Conservation (phyloP, 768 basidiomycete species). For the Postia placenta region DNA sequence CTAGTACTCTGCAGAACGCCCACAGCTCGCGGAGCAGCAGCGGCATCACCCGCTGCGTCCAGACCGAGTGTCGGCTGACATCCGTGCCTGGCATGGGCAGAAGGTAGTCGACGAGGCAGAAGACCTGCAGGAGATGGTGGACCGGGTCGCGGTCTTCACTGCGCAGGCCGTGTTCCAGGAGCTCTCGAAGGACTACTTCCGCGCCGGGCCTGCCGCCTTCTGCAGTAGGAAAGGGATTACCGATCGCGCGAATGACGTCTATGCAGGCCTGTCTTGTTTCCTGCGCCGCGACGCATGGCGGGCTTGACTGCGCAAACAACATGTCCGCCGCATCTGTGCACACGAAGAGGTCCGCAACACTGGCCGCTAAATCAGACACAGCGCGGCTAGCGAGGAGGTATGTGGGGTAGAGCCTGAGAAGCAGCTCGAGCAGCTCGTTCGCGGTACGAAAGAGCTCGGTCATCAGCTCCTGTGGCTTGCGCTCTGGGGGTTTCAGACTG, state of each 20-base stretch:
- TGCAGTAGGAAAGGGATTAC: slow-evolving; percentile 23
- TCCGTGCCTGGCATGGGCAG: slow-evolving; percentile 34
- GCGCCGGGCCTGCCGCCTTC: slow-evolving; percentile 36
- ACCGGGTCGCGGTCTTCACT: slow-evolving; percentile 47
- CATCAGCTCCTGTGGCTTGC: slow-evolving; percentile 34
- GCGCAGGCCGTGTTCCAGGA: slow-evolving; percentile 45
- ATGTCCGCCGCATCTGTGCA: slow-evolving; percentile 43
- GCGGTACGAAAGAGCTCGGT: slow-evolving; percentile 51
- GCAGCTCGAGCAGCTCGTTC: slow-evolving; percentile 47
- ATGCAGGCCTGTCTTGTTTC: slow-evolving; percentile 45
- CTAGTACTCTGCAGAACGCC: slow-evolving; percentile 50
- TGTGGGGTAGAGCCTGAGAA: slow-evolving; percentile 37
- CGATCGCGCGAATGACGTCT: slow-evolving; percentile 39
- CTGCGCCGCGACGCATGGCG: slow-evolving; percentile 36
- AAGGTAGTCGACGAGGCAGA: slow-evolving; percentile 49
- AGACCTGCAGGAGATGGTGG: slow-evolving; percentile 48
- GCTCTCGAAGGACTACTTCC: slow-evolving; percentile 46
- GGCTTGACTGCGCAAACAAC: slow-evolving; percentile 32
- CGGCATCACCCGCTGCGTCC: slow-evolving; percentile 53
- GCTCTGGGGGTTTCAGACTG: slow-evolving; percentile 30
- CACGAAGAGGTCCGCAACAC: slow-evolving; percentile 49
- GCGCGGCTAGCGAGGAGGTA: slow-evolving; percentile 48
- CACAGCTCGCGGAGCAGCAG: slow-evolving; percentile 47
- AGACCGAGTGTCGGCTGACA: slow-evolving; percentile 33
- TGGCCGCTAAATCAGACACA: slow-evolving; percentile 36